Evolutionary conservation across 2,329 filamentous ascomycete genomes (phyloP).

Genomic region (Cucurbitaria berberidis): DNA sequence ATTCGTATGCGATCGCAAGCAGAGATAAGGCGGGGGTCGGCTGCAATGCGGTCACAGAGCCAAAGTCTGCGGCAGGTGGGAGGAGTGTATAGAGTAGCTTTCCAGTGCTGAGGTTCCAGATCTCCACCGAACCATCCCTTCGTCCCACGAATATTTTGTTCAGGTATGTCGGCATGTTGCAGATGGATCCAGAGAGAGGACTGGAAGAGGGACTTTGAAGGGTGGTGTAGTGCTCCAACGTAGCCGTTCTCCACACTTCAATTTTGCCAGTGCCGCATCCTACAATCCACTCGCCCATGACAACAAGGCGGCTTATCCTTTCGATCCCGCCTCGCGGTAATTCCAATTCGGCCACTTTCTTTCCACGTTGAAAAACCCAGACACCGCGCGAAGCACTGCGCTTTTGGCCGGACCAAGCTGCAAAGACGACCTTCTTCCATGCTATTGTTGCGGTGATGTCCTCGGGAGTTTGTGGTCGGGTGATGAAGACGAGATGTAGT

Average conservation of each 20-base stretch:
- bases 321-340: constrained; percentile 69
- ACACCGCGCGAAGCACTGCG: constrained; percentile 67
- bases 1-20: constrained; percentile 84
- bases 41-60: constrained; percentile 84
- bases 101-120: constrained; percentile 94
- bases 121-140: constrained; percentile 87
- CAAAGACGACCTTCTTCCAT: constrained; percentile 85
- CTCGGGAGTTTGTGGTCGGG: constrained; percentile 83
- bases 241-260: constrained; percentile 86
- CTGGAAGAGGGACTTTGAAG: constrained; percentile 67
- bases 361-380: constrained; percentile 92
- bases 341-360: constrained; percentile 77
- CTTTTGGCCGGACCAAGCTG: constrained; percentile 77
- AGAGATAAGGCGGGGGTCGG: constrained; percentile 83
- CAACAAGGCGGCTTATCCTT: constrained; percentile 76
- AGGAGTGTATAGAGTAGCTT: constrained; percentile 91
- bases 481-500: constrained; percentile 91
- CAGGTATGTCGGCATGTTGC: constrained; percentile 90
- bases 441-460: constrained; percentile 85
- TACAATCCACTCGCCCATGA: constrained; percentile 92
- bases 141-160: constrained; percentile 95
- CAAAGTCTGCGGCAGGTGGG: constrained; percentile 73
- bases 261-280: constrained; percentile 77
- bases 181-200: constrained; percentile 77
- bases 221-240: constrained; percentile 88